A percentile compares a stretch with the other conserved stretches of the same genome.
Evolutionary conservation across 257 asterid species (phyloP).

Genomic region (Solanum chiquidenum): DNA sequence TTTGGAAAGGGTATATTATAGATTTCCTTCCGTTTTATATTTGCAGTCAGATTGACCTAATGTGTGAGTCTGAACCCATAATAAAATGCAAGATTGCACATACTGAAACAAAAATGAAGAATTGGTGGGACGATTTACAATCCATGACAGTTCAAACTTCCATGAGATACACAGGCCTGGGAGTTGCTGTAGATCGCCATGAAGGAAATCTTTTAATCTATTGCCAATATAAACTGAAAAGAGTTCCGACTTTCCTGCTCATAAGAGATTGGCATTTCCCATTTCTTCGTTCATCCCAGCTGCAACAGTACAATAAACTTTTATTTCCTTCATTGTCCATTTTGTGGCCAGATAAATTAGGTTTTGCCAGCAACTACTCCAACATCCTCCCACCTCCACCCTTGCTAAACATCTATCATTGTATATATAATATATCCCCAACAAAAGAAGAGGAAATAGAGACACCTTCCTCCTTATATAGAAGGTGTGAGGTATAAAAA

Average conservation of each 20-base stretch:
- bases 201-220: background rate
- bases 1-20: background rate
- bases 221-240: background rate
- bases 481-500: background rate
- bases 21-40: background rate
- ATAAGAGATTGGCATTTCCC: background rate
- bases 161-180: background rate
- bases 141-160: background rate
- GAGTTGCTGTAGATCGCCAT: background rate
- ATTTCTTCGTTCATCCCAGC: background rate
- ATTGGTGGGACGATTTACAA: background rate
- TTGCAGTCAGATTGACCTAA: background rate
- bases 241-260: background rate
- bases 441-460: background rate
- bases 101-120: background rate
- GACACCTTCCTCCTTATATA: background rate
- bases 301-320: background rate
- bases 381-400: background rate
- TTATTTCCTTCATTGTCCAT: background rate
- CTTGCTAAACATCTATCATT: background rate
- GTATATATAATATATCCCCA: background rate
- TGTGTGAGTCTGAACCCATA: background rate
- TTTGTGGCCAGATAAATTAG: background rate
- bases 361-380: conserved; percentile 1
- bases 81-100: background rate